Conservation (phyloP, 108 stramenopile genomes). For the Cyclostephanos invisitatus region DNA sequence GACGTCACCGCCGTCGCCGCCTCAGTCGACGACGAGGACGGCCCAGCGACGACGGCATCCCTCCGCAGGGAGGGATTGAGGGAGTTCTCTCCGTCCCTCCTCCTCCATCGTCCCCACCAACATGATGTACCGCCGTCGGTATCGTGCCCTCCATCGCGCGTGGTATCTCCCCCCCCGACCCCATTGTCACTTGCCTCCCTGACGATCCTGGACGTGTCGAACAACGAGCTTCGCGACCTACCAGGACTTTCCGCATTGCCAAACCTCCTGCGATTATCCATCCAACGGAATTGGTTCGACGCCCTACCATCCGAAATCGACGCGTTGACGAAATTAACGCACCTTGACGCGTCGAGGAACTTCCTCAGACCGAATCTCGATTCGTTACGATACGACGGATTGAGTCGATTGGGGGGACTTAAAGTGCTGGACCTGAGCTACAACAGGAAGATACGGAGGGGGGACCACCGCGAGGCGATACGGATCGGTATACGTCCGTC, state of each 20-base stretch:
- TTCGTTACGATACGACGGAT: conserved; percentile 13
- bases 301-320: conserved; percentile 22
- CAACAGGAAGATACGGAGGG: conserved; percentile 34
- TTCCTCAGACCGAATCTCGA: conserved; percentile 30
- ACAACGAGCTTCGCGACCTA: conserved; percentile 23
- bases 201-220: conserved; percentile 23
- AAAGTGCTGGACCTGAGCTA: conserved; percentile 21
- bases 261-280: conserved; percentile 11
- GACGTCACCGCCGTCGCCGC: background rate
- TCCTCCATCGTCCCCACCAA: conserved; percentile 2
- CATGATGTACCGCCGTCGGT: too few species aligned
- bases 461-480: conserved; percentile 23
- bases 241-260: conserved; percentile 14
- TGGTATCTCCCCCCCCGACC: background rate
- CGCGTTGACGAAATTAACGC: conserved; percentile 8
- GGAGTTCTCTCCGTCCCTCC: conserved; percentile 14
- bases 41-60: background rate
- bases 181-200: background rate
- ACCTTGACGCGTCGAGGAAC: conserved; percentile 32
- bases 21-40: conserved; percentile 3
- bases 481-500: background rate
- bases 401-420: conserved; percentile 11
- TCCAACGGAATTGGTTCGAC: conserved; percentile 34
- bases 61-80: conserved; percentile 6
- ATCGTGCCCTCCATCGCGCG: background rate